Evolutionary conservation across 2,329 filamentous ascomycete genomes (phyloP), one percentile per base, ranked within the genome.

Genomic region (Aspergillus sp.): DNA sequence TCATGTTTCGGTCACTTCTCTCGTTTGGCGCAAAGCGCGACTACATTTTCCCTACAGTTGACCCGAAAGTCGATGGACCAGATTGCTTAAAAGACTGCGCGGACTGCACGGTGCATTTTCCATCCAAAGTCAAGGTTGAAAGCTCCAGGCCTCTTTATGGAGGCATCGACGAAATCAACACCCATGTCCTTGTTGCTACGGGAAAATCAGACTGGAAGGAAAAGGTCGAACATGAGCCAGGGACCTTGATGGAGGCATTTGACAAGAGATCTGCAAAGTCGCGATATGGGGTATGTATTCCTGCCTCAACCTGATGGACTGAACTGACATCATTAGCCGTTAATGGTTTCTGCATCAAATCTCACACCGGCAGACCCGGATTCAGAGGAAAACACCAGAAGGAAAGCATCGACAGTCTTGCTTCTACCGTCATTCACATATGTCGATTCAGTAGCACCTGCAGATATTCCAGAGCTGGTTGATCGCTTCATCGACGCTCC

Each of bases 361-460:
- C 54, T 67, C 54, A 6, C 50, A 51, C 31, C 52, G 57, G 1
- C 27, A 43, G 40, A 53, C 3, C 8, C 33, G 5, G 33, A 45
- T 7, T 38, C 35, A 28, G 40, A 53, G 9, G 39, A 45, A 27
- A 31, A 28, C 5, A 35, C 42, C 27, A 37, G 40, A 30, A 81
- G 84, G 7, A 91, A 19, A 19, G 19, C 19, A 19, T 19, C 88
- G 1, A 86, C 82, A 1, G 79, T 90, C 12, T 74, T 95, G 19
- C 78, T 95, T 33, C 81, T 95, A 27, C 90, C 90, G 0, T 83
- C 88, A 44, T 94, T 94, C 67, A 83, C 80, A 34, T 75, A 88
- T 43, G 74, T 95, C 57, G 85, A 90, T 60, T 83, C 87, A 52
- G 86, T 94, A 43, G 85, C 81, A 0, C 85, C 86, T 1, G 70